Percentiles rank a stretch among this genome's conserved stretches.
These are phyloP conservation scores for Platanthera zijinensis DNA, from an alignment of 106 monocot species.

Conservation along the genomic window DNA sequence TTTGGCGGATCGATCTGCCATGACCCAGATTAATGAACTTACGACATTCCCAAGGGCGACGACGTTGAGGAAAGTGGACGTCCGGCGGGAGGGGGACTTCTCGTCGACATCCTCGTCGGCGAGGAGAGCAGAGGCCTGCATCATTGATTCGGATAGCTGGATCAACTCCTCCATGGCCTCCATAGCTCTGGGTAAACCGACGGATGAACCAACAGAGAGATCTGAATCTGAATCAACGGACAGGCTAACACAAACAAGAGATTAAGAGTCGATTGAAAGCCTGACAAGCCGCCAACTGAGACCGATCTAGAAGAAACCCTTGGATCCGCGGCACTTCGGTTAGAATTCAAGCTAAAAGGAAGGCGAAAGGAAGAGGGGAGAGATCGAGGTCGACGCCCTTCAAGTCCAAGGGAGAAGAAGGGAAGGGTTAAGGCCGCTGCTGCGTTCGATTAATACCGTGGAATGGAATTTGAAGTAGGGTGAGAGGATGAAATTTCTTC, in stretches of 20 bases:
- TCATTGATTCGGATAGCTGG: constrained; percentile 54
- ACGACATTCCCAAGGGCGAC: constrained; percentile 63
- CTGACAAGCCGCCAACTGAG: background rate
- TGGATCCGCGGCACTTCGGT: background rate
- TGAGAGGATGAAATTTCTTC: background rate
- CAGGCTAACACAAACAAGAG: background rate
- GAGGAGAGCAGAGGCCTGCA: constrained; percentile 64
- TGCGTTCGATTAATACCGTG: constrained; percentile 2
- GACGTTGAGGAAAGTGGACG: constrained; percentile 59
- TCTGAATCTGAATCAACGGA: constrained; percentile 7
- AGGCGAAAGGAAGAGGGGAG: background rate
- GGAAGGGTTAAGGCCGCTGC: background rate
- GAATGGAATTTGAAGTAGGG: background rate
- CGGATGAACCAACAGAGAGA: background rate
- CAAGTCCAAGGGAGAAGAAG: background rate
- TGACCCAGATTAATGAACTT: constrained; percentile 9
- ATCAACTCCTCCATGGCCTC: constrained; percentile 59
- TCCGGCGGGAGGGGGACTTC: constrained; percentile 13
- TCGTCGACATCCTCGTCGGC: constrained; percentile 61
- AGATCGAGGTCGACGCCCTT: background rate
- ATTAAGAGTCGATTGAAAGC: background rate
- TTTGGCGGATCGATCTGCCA: background rate
- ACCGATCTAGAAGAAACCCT: background rate
- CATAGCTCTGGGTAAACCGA: constrained; percentile 19
- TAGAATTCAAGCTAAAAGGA: background rate